A percentile compares a stretch with the other conserved stretches of the same genome.
phyloP scores from a whole-genome alignment of 768 basidiomycete species.

The Phallus indusiatus region DNA sequence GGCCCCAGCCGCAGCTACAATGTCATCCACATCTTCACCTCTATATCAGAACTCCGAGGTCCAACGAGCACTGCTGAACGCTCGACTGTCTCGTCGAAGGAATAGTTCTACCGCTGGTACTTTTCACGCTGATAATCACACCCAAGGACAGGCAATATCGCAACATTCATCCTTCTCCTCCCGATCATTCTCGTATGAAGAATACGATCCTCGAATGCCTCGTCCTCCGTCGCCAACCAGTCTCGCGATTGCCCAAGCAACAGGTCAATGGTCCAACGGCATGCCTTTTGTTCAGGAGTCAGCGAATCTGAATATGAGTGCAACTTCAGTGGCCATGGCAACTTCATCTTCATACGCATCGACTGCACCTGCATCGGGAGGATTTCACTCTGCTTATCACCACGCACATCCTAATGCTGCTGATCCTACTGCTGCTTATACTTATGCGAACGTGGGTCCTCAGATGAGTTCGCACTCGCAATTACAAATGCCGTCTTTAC shows the following conservation, averaged over 20 bases:
- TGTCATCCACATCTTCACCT: neutral
- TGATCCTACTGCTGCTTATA: neutral
- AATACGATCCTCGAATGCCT: slow-evolving; percentile 22
- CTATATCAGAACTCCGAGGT: neutral
- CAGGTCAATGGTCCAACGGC: slow-evolving; percentile 29
- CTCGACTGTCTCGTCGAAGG: neutral
- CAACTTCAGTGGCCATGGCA: no score
- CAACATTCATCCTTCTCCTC: neutral
- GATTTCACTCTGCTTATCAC: no score
- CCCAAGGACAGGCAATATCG: neutral
- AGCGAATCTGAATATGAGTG: no score
- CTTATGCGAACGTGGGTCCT: neutral
- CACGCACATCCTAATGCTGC: no score
- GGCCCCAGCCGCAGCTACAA: neutral
- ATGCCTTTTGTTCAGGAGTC: slow-evolving; percentile 3
- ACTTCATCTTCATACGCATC: no score
- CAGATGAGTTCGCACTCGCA: neutral
- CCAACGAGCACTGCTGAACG: neutral
- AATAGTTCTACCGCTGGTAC: neutral
- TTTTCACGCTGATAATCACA: neutral
- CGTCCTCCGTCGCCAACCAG: slow-evolving; percentile 35
- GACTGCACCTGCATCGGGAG: no score
- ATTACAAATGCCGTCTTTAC: neutral
- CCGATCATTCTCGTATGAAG: slow-evolving; percentile 16
- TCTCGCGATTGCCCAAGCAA: slow-evolving; percentile 36